Percentiles rank a stretch among this genome's conserved stretches.
phyloP scores from a whole-genome alignment of 108 stramenopile genomes.

The Asterionellopsis glacialis region DNA sequence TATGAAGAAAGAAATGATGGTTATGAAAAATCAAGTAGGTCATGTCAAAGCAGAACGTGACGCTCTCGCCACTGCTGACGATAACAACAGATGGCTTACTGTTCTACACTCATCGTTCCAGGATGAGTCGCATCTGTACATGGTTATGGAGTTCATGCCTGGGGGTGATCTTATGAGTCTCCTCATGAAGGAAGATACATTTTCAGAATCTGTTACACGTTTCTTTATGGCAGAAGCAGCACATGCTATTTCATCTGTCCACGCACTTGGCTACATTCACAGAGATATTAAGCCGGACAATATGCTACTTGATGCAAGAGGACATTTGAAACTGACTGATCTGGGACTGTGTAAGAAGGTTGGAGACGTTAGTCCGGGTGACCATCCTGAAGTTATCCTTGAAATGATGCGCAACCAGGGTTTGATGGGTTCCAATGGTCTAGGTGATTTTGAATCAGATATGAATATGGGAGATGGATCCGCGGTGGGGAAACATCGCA shows the following conservation, averaged over 20 bases:
- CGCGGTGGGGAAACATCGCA: constrained; percentile 36
- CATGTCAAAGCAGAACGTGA: constrained; percentile 98
- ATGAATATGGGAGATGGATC: constrained; percentile 31
- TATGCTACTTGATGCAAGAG: constrained; percentile 96
- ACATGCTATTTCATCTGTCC: constrained; percentile 91
- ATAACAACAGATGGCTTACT: constrained; percentile 93
- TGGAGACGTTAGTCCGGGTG: constrained; percentile 77
- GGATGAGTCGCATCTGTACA: constrained; percentile 89
- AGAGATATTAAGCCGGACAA: constrained; percentile 99
- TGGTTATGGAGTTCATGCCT: constrained; percentile 99
- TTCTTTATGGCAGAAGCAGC: constrained; percentile 99
- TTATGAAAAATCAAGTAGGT: constrained; percentile 98
- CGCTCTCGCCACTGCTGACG: constrained; percentile 89
- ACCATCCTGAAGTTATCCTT: constrained; percentile 82
- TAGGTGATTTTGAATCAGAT: not conserved
- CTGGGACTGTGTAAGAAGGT: constrained; percentile 98
- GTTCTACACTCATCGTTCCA: constrained; percentile 94
- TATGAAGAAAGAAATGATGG: constrained; percentile 99
- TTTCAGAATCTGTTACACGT: constrained; percentile 84
- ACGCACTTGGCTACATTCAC: constrained; percentile 97
- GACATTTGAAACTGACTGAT: constrained; percentile 99
- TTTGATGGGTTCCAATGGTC: constrained; percentile 12
- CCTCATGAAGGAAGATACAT: constrained; percentile 90
- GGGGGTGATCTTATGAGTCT: constrained; percentile 99
- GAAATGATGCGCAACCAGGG: constrained; percentile 65